Evolutionary conservation across 805 yeast genomes (phyloP).

Genomic region (Scheffersomyces spartinae): DNA sequence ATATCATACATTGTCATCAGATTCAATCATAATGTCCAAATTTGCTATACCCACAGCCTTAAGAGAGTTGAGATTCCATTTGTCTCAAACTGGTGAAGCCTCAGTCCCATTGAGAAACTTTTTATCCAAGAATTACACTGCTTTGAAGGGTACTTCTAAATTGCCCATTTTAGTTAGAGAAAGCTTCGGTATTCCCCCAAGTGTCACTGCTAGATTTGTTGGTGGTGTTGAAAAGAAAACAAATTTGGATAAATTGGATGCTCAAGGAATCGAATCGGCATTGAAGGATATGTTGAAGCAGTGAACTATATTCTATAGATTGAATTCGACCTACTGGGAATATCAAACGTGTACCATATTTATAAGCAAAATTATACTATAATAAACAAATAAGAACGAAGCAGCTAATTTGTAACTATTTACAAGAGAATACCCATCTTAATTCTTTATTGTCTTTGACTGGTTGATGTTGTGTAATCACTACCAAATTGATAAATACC

Average conservation of each 20-base stretch:
- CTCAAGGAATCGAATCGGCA: conserved; percentile 26
- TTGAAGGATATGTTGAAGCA: conserved; percentile 13
- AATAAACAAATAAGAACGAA: too few species aligned
- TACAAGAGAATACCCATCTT: too few species aligned
- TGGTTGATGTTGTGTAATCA: conserved; percentile 5
- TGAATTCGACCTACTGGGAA: too few species aligned
- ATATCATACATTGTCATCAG: too few species aligned
- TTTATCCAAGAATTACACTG: conserved; percentile 51
- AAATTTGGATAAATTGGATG: conserved; percentile 35
- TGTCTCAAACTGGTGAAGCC: conserved; percentile 70
- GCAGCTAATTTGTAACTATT: too few species aligned
- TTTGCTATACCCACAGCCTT: conserved; percentile 41
- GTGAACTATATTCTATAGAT: too few species aligned
- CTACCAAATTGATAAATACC: conserved; percentile 46
- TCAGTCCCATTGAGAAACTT: conserved; percentile 57
- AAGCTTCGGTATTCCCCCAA: conserved; percentile 60
- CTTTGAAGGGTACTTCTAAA: conserved; percentile 51
- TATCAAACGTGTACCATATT: too few species aligned
- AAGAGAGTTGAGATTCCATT: conserved; percentile 72
- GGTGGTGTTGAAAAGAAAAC: conserved; percentile 36
- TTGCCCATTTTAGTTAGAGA: conserved; percentile 75
- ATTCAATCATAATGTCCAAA: conserved; percentile 30
- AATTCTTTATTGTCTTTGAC: too few species aligned
- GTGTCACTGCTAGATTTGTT: conserved; percentile 63
- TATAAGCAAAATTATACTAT: too few species aligned